Conservation (phyloP, 2,329 filamentous ascomycete genomes). For the Aspergillus hiratsukae region DNA sequence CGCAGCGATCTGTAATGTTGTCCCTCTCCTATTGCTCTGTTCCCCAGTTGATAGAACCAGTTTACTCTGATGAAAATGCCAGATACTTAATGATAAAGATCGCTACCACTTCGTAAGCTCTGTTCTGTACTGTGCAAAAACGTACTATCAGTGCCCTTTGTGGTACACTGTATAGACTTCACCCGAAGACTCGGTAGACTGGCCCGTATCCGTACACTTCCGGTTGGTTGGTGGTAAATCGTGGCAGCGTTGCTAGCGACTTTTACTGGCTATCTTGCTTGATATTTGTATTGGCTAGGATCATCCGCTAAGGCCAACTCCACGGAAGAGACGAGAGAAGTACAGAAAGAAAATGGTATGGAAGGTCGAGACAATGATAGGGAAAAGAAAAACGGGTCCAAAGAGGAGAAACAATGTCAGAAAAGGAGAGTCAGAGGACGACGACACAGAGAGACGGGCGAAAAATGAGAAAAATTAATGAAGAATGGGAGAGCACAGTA, state of each 20-base stretch:
- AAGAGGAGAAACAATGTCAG: slow-evolving; percentile 1
- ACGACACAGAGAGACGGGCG: slow-evolving; percentile 18
- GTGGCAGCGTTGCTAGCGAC: slow-evolving; percentile 5
- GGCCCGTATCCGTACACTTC: too few relatives aligned
- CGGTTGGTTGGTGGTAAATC: too few relatives aligned
- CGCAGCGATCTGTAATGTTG: too few relatives aligned
- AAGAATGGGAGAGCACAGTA: slow-evolving; percentile 17
- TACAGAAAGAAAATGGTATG: slow-evolving; percentile 30
- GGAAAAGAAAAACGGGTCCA: slow-evolving; percentile 5
- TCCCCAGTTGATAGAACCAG: too few relatives aligned
- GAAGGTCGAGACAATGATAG: slow-evolving; percentile 11
- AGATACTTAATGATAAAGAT: too few relatives aligned
- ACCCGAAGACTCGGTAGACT: too few relatives aligned
- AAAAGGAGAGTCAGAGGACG: slow-evolving; percentile 16
- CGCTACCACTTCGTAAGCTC: too few relatives aligned
- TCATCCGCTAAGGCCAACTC: slow-evolving; percentile 24
- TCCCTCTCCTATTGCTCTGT: too few relatives aligned
- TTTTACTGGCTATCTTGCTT: slow-evolving; percentile 20
- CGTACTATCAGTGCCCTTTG: too few relatives aligned
- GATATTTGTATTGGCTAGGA: slow-evolving; percentile 30
- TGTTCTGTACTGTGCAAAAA: too few relatives aligned
- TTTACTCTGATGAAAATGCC: too few relatives aligned
- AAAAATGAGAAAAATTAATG: slow-evolving; percentile 1
- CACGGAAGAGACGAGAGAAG: slow-evolving; percentile 30
- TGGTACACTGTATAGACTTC: too few relatives aligned